phyloP scores from a whole-genome alignment of 139 green algal genomes.

The Coelastrella sp. region DNA sequence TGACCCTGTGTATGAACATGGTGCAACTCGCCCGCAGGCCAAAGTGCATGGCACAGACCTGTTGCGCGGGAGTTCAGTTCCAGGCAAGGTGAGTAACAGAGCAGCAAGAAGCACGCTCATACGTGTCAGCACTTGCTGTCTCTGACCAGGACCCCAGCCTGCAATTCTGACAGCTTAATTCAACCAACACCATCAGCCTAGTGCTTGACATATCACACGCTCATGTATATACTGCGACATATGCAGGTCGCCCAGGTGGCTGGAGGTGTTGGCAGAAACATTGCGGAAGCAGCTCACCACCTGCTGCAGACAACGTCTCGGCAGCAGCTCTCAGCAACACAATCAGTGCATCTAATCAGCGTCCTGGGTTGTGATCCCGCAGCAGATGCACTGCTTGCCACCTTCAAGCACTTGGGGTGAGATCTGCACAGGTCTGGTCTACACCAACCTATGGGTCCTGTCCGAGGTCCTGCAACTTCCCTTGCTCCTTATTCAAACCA shows the following conservation, averaged over 20 bases:
- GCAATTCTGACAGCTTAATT: no score
- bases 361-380: constrained; percentile 62
- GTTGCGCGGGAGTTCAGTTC: constrained; percentile 16
- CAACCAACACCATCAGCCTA: no score
- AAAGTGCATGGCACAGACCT: neutral
- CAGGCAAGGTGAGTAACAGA: neutral
- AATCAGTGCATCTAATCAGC: constrained; percentile 55
- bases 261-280: constrained; percentile 76
- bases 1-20: no score
- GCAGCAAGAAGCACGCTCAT: neutral
- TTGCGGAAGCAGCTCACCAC: constrained; percentile 59
- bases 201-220: no score
- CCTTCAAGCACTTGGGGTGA: constrained; percentile 45
- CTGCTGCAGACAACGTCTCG: neutral
- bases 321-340: constrained; percentile 31
- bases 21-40: constrained; percentile 3
- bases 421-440: neutral
- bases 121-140: no score
- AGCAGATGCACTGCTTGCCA: constrained; percentile 53
- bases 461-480: neutral
- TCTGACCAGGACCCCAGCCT: no score
- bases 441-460: neutral
- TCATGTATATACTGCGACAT: no score
- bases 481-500: neutral
- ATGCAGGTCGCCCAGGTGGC: constrained; percentile 64